Conservation (phyloP, 768 basidiomycete species). For the Pleurotus djamor region DNA sequence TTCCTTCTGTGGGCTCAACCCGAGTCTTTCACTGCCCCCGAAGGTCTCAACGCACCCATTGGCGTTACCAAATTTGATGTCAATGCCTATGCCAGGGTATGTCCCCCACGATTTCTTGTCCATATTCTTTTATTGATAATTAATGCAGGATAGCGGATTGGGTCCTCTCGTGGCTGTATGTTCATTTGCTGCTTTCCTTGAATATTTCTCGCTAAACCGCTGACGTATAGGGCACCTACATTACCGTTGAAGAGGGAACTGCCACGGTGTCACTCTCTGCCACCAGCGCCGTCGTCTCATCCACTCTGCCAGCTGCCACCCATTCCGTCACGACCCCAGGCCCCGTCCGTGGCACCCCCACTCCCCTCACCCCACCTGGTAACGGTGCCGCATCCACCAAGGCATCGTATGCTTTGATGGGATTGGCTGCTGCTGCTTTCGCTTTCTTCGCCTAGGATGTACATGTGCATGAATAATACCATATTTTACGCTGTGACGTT, state of each 20-base stretch:
- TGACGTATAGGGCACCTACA: conserved; percentile 56
- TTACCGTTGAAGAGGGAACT: conserved; percentile 70
- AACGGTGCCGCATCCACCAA: neutral
- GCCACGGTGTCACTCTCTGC: conserved; percentile 47
- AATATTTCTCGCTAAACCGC: conserved; percentile 3
- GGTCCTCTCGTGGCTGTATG: conserved; percentile 60
- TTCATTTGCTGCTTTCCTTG: neutral
- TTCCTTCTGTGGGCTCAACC: conserved; percentile 67
- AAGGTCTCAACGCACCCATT: conserved; percentile 46
- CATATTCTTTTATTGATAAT: neutral
- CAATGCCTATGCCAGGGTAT: conserved; percentile 52
- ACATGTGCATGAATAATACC: too few species aligned
- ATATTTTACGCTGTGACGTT: neutral
- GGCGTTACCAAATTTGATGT: conserved; percentile 58
- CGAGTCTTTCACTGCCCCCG: conserved; percentile 56
- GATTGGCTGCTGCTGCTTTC: neutral
- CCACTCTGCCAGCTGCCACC: conserved; percentile 41
- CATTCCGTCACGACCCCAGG: neutral
- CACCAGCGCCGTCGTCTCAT: conserved; percentile 66
- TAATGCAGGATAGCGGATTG: conserved; percentile 45
- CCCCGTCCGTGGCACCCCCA: neutral
- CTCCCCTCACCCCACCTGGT: neutral
- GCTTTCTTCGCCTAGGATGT: neutral
- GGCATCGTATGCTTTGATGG: conserved; percentile 1
- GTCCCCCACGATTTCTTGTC: too few species aligned